A percentile compares a stretch with the other conserved stretches of the same genome.
Conservation (phyloP, 176 grass and related monocot genomes). For the Carex myosuroides region DNA sequence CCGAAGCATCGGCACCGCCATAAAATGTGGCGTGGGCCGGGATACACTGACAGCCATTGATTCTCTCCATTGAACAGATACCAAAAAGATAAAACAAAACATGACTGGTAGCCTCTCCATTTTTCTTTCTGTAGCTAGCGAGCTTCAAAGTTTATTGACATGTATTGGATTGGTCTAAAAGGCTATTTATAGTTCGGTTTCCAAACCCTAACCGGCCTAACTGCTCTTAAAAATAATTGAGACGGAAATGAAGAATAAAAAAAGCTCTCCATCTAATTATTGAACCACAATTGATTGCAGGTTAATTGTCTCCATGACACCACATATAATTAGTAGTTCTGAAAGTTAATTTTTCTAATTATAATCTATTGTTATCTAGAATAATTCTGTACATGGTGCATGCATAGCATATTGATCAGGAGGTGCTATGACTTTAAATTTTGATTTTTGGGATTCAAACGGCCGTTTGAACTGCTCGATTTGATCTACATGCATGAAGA, state of each 20-base stretch:
- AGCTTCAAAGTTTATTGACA: neutral
- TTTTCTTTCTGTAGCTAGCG: constrained; percentile 3
- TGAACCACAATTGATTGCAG: neutral
- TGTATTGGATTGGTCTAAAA: neutral
- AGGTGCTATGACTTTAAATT: too few relatives aligned
- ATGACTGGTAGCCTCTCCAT: neutral
- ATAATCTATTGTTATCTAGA: too few relatives aligned
- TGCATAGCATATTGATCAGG: too few relatives aligned
- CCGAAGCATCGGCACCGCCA: constrained; percentile 14
- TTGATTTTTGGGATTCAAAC: too few relatives aligned
- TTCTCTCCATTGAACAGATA: constrained; percentile 8
- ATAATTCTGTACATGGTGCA: too few relatives aligned
- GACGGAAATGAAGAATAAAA: neutral
- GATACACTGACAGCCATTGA: constrained; percentile 15
- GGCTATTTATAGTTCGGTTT: constrained; percentile 6
- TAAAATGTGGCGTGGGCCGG: constrained; percentile 26
- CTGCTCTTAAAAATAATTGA: neutral
- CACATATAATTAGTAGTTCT: too few relatives aligned
- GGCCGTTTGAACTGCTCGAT: too few relatives aligned
- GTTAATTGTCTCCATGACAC: neutral
- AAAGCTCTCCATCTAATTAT: neutral
- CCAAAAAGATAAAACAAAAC: neutral
- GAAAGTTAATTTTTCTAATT: too few relatives aligned
- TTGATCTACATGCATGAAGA: too few relatives aligned
- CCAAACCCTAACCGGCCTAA: neutral